Evolutionary conservation across 2,329 filamentous ascomycete genomes (phyloP), one percentile per base, ranked within the genome.

Genomic region (Westerdykella ornata): DNA sequence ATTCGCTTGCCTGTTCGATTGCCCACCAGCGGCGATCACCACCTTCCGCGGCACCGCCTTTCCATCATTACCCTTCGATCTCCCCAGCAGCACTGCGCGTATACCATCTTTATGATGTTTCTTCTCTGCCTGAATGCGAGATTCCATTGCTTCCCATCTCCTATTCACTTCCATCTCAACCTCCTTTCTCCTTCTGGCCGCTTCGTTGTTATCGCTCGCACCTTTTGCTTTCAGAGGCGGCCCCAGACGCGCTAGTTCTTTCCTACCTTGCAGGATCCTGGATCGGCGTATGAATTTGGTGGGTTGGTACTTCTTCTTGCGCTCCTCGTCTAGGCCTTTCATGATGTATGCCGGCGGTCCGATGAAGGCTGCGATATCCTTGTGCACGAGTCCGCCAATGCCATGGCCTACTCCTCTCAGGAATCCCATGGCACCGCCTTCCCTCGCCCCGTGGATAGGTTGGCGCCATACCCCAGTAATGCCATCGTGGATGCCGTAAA

Each of bases 401-500:
- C 81, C 81, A 70, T 80, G 81, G 12, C 77, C 80, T 0, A 80
- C 64, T 3, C 74, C 74, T 37, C 66, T 66, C 1, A 70, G 45
- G n/a, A 67, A 69, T 2, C 82, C 81, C 31, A 75, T 67, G 13
- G 74, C 52, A 1, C 79, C 78, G 6, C 69, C 64, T n/a, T 76
- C 67, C 41, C 71, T 73, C 2, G 78, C 79, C 0, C 78, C 79
- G 0, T 71, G 72, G 32, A 75, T 65, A 0, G 82, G 81, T 13
- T 82, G 74, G 2, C 69, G 69, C 13, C 83, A 73, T 0, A 85
- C 59, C 0, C 82, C 82, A 0, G 78, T 80, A 37, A 80, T 71
- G 11, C 77, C 81, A 51, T 85, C 81, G 53, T 78, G 82, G 11
- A 85, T 65, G 3, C 81, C 81, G 44, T 77, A 80, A 0, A 74